Evolutionary conservation across 1,284 basidiomycete species (phyloP), one percentile per base, ranked within the genome.

Genomic region (Vanrija humicola): DNA sequence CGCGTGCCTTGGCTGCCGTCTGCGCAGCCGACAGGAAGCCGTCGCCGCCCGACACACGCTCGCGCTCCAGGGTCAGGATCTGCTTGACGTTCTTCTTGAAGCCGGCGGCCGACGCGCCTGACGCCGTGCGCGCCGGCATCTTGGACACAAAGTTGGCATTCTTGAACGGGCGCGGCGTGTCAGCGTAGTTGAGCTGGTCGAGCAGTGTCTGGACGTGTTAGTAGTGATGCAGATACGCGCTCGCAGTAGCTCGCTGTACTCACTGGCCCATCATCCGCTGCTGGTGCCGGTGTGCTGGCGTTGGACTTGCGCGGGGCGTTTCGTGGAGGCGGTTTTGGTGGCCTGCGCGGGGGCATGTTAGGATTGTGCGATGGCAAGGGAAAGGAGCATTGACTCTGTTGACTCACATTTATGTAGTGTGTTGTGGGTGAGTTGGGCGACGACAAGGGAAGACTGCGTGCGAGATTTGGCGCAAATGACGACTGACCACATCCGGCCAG

Each of bases 31-130:
- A 62, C 18, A 71, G 46, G 51, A 73, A 73, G 3, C 72, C 70
- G 53, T 74, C 69, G 10, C 70, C 73, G n/a, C 72, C 73, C 6
- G 58, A 58, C 4, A 69, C 53, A 6, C 73, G 55, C 50, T 77
- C 74, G 15, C 74, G 61, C 51, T 77, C 76, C 6, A 75, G 64
- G 28, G 58, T 62, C 5, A 77, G 62, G 42, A 77, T 71, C 63
- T 77, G 76, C 61, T 77, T 77, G 38, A 64, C 64, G 47, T 69
- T 73, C 50, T 72, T 72, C 39, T 68, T 63, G 23, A 70, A 67
- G 10, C 56, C 48, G 0, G 67, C 54, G 15, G 68, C 67, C 8
- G 55, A 48, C 14, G 67, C 59, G 6, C 64, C 62, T 1, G 59
- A 59, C 6, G 75, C 68, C 5, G 67, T 71, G 15, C 73, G 69